Evolutionary conservation across 805 yeast genomes (phyloP).

Genomic region (Lachancea quebecensis): DNA sequence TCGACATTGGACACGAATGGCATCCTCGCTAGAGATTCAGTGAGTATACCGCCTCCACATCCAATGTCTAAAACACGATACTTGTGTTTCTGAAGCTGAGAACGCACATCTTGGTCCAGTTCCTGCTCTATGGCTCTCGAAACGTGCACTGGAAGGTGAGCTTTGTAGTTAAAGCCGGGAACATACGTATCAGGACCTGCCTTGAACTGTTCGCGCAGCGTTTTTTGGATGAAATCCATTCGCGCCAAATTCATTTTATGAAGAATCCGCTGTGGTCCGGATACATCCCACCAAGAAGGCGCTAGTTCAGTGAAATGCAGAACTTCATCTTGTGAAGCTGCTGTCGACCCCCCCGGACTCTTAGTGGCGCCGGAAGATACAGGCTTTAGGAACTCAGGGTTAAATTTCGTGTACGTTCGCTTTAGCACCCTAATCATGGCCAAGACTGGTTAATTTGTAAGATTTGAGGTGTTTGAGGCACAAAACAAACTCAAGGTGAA

Average conservation of each 20-base stretch:
- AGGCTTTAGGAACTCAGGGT: neutral
- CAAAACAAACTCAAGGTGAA: too few relatives aligned
- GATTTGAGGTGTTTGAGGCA: neutral
- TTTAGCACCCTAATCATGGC: neutral
- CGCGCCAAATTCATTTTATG: constrained; percentile 91
- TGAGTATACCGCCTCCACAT: constrained; percentile 95
- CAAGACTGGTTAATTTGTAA: neutral
- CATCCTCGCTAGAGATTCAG: constrained; percentile 81
- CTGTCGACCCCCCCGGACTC: constrained; percentile 1
- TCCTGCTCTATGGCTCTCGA: constrained; percentile 50
- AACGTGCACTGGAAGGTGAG: constrained; percentile 56
- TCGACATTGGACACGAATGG: constrained; percentile 53
- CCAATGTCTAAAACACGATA: constrained; percentile 78
- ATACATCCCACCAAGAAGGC: constrained; percentile 95
- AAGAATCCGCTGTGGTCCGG: constrained; percentile 87
- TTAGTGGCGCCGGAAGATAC: neutral
- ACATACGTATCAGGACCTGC: constrained; percentile 44
- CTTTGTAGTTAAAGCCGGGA: constrained; percentile 65
- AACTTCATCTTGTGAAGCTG: constrained; percentile 47
- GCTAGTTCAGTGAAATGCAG: constrained; percentile 83
- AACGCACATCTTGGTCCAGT: constrained; percentile 32
- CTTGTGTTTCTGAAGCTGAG: constrained; percentile 27
- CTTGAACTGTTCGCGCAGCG: constrained; percentile 35
- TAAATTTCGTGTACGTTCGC: constrained; percentile 8
- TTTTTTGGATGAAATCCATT: constrained; percentile 75